phyloP scores from a whole-genome alignment of 768 basidiomycete species.

The Trametes punicea region DNA sequence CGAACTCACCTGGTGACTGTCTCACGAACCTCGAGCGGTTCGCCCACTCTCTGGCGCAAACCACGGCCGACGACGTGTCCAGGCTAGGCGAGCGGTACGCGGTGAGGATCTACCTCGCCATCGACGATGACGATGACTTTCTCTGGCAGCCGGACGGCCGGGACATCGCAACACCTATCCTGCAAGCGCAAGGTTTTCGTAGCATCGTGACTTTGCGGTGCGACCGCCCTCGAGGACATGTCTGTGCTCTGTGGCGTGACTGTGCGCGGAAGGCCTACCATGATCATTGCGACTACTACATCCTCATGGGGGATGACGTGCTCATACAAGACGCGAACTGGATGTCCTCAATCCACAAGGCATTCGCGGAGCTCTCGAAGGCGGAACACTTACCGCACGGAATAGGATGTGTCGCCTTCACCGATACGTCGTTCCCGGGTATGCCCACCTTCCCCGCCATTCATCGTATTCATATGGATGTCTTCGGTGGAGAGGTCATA shows the following conservation, averaged over 20 bases:
- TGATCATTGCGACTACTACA: constrained; percentile 48
- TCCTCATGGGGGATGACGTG: constrained; percentile 56
- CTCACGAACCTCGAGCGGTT: constrained; percentile 42
- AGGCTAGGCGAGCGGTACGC: constrained; percentile 33
- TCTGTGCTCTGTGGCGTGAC: constrained; percentile 54
- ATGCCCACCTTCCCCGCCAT: constrained; percentile 63
- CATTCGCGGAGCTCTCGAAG: constrained; percentile 37
- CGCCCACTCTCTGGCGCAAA: constrained; percentile 40
- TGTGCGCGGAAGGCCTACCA: constrained; percentile 46
- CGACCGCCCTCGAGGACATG: constrained; percentile 40
- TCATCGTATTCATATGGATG: constrained; percentile 52
- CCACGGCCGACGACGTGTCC: constrained; percentile 44
- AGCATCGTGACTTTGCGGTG: constrained; percentile 36
- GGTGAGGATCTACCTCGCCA: constrained; percentile 47
- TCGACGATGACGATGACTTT: constrained; percentile 48
- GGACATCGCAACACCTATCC: constrained; percentile 36
- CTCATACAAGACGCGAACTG: constrained; percentile 48
- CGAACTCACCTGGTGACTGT: constrained; percentile 34
- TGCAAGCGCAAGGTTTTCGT: constrained; percentile 37
- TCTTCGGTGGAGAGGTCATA: constrained; percentile 48
- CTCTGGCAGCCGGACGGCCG: constrained; percentile 27
- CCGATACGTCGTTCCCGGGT: constrained; percentile 50
- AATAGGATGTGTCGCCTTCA: constrained; percentile 58
- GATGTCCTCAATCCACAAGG: constrained; percentile 41
- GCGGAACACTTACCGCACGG: constrained; percentile 37